Evolutionary conservation across 208 protist species (phyloP), one percentile per base, ranked within the genome.

Genomic region (Novymonas esmeraldas): DNA sequence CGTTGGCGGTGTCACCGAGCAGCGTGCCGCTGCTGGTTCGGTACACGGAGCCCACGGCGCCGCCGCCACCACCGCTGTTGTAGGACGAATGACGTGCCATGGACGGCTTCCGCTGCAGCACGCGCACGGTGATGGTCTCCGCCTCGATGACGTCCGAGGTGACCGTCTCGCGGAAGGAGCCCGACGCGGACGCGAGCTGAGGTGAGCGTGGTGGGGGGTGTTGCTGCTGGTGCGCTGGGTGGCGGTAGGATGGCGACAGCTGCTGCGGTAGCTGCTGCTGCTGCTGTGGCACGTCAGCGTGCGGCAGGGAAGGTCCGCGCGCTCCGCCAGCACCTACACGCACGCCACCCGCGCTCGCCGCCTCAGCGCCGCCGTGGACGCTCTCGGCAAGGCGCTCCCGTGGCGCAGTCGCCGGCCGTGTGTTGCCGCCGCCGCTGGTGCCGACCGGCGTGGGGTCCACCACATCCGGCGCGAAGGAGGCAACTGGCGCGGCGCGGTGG

Each of bases 21-120:
- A 31, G 29, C 22, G 22, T 20, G 20, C 31, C 52, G 3, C 52
- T 42, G 10, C 33, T 13, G 20, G 52, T 24, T 20, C 52, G 36
- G 26, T 58, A 58, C 20, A 29, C 24, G 5, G 14, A 9, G 6
- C 22, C 33, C 6, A 14, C 18, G 0, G 20, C 31, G 0, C 20
- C 20, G 9, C 33, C 52, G 22, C 3, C 29, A 58, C 11, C 31
- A n/a, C 31, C 31, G 20, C 31, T 22, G 52, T 29, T 39, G 52
- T 58, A 29, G 1, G 20, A 18, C 18, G 52, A 58, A 9, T 58
- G 52, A 13, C 52, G 52, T 18, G 64, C 24, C 36, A 46, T 49
- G 20, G 55, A 63, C 0, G 64, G 36, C 45, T 70, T 70, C 4
- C 64, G 64, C 55, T 70, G 64, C 55, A 70, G 61, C 16, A 70